Percentiles rank a stretch among this genome's conserved stretches.
Evolutionary conservation across 2,329 filamentous ascomycete genomes (phyloP).

Genomic region (Claviceps humidiphila): DNA sequence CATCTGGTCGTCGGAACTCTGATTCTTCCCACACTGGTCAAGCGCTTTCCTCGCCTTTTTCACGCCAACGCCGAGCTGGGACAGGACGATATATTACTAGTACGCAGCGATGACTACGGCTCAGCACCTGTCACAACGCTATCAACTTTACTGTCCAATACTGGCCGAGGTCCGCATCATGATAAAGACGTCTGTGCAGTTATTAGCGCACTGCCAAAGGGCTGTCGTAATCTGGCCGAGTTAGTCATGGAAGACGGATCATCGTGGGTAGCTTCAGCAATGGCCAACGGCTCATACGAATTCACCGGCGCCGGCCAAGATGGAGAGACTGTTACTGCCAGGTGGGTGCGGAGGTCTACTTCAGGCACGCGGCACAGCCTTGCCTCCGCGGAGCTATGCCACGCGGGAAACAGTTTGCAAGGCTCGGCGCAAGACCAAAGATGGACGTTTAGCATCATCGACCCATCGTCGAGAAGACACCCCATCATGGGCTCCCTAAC

Average conservation of each 20-base stretch:
- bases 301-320: constrained; percentile 47
- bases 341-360: constrained; percentile 49
- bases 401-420: constrained; percentile 12
- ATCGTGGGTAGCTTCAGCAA: constrained; percentile 41
- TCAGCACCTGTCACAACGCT: constrained; percentile 9
- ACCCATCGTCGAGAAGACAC: constrained; percentile 54
- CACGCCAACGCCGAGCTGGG: constrained; percentile 49
- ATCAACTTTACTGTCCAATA: constrained; percentile 20
- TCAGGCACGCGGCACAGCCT: constrained; percentile 9
- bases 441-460: constrained; percentile 68
- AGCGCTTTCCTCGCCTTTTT: constrained; percentile 51
- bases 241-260: constrained; percentile 53
- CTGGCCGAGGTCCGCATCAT: constrained; percentile 33
- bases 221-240: constrained; percentile 41
- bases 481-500: constrained; percentile 61
- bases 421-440: constrained; percentile 30
- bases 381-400: constrained; percentile 9
- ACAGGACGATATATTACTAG: constrained; percentile 55
- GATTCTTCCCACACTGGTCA: constrained; percentile 44
- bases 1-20: constrained; percentile 42
- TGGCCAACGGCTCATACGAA: constrained; percentile 48
- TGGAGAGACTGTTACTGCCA: constrained; percentile 45
- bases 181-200: constrained; percentile 50
- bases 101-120: constrained; percentile 56
- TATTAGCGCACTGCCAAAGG: constrained; percentile 44